phyloP scores from a whole-genome alignment of 2,329 filamentous ascomycete genomes.

The Epichloe aotearoae region DNA sequence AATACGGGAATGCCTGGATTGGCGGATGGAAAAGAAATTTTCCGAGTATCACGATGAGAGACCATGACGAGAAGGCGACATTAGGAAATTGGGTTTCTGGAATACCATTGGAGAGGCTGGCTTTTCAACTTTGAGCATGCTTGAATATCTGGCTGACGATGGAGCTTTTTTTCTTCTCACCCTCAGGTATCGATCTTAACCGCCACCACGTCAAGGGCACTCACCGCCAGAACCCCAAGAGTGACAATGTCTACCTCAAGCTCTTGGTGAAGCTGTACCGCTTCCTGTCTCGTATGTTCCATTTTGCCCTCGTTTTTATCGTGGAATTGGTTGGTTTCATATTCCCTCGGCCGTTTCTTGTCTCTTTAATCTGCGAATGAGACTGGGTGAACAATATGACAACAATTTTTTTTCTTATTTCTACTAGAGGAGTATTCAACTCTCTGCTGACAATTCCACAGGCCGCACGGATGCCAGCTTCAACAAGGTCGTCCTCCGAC shows the following conservation, averaged over 20 bases:
- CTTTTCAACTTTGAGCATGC: constrained; percentile 43
- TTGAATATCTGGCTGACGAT: constrained; percentile 49
- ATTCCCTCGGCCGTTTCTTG: neutral
- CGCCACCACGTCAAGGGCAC: constrained; percentile 55
- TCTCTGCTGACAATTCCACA: constrained; percentile 21
- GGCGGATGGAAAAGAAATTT: constrained; percentile 18
- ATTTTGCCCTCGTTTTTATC: constrained; percentile 25
- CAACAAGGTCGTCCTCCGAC: constrained; percentile 97
- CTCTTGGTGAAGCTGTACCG: constrained; percentile 97
- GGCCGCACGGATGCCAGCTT: constrained; percentile 93
- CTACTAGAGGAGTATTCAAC: neutral
- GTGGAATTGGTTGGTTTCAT: too few relatives aligned
- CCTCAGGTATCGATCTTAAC: constrained; percentile 58
- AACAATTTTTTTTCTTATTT: neutral
- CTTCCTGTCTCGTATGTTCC: constrained; percentile 73
- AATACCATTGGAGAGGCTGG: constrained; percentile 4
- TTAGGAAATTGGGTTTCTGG: neutral
- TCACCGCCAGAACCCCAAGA: constrained; percentile 93
- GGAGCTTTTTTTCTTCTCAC: constrained; percentile 20
- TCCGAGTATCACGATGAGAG: constrained; percentile 3
- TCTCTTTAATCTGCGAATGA: neutral
- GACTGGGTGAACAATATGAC: neutral
- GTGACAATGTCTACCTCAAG: constrained; percentile 95
- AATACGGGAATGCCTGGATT: constrained; percentile 6
- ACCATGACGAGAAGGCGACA: neutral